Conservation (phyloP, 345 rosid species). For the Dimocarpus longan region DNA sequence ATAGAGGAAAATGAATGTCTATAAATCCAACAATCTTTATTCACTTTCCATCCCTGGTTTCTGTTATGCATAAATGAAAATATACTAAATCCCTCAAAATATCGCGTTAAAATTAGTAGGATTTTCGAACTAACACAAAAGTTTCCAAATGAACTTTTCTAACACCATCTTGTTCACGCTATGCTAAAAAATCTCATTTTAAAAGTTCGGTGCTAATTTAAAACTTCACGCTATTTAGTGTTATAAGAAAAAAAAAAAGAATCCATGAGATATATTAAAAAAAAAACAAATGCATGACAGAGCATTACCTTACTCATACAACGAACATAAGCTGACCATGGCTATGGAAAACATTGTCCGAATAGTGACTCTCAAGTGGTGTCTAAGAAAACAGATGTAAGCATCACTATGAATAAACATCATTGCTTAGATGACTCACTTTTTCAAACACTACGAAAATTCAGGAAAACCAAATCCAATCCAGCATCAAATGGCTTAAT, state of each 20-base stretch:
- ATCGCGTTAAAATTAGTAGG: too few relatives aligned
- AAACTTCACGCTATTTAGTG: too few relatives aligned
- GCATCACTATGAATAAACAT: neutral
- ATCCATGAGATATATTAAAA: too few relatives aligned
- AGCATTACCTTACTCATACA: neutral
- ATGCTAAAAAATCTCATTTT: too few relatives aligned
- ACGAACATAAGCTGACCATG: neutral
- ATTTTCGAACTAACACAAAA: too few relatives aligned
- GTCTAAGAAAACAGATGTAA: neutral
- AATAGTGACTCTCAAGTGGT: neutral
- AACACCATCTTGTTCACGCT: too few relatives aligned
- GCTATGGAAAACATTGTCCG: neutral
- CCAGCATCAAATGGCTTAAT: neutral
- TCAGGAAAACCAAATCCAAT: neutral
- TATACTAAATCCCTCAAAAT: too few relatives aligned
- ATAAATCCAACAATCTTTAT: neutral
- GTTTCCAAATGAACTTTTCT: too few relatives aligned
- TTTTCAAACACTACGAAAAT: neutral
- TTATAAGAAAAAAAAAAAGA: too few relatives aligned
- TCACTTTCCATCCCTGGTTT: neutral
- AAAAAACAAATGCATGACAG: neutral
- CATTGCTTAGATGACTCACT: neutral
- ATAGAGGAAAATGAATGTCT: neutral
- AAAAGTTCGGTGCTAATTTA: too few relatives aligned
- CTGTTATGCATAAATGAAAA: neutral